phyloP scores from a whole-genome alignment of 2,329 filamentous ascomycete genomes.

The Phaeosphaeriaceae sp. region DNA sequence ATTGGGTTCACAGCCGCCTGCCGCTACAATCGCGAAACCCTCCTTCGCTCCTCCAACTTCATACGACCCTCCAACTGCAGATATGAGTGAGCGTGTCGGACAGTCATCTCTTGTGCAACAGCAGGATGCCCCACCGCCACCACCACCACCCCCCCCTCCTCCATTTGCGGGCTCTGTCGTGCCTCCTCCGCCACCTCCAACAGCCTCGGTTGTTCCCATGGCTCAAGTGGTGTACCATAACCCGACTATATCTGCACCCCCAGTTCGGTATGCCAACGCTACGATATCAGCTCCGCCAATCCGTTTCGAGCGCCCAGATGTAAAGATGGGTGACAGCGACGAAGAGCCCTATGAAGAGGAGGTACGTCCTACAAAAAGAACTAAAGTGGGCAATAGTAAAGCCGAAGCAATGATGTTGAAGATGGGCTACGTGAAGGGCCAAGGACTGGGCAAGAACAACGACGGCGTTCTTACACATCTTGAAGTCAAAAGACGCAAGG shows the following conservation, averaged over 20 bases:
- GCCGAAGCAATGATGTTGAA: constrained; percentile 89
- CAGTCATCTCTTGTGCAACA: constrained; percentile 20
- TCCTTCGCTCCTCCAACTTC: constrained; percentile 58
- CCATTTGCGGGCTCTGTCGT: too few species aligned
- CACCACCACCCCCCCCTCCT: constrained; percentile 9
- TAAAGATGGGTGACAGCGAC: constrained; percentile 16
- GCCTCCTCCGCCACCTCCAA: constrained; percentile 23
- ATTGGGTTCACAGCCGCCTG: constrained; percentile 15
- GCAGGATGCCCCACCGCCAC: constrained; percentile 14
- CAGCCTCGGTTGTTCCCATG: constrained; percentile 50
- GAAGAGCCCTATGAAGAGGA: constrained; percentile 38
- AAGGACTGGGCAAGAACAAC: constrained; percentile 81
- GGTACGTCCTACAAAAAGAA: constrained; percentile 47
- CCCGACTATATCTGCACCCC: constrained; percentile 75
- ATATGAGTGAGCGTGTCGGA: too few species aligned
- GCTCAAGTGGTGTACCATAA: constrained; percentile 39
- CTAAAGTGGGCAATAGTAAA: constrained; percentile 42
- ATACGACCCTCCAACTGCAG: constrained; percentile 20
- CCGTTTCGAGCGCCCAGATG: constrained; percentile 62
- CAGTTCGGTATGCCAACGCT: constrained; percentile 71
- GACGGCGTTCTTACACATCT: constrained; percentile 86
- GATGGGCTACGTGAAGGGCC: constrained; percentile 89
- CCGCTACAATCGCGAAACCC: constrained; percentile 17
- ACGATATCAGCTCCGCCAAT: constrained; percentile 83
- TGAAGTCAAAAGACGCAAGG: constrained; percentile 61